These are phyloP conservation scores for Arthrobotrys conoides DNA, from an alignment of 2,329 filamentous ascomycete genomes.

Conservation along the genomic window DNA sequence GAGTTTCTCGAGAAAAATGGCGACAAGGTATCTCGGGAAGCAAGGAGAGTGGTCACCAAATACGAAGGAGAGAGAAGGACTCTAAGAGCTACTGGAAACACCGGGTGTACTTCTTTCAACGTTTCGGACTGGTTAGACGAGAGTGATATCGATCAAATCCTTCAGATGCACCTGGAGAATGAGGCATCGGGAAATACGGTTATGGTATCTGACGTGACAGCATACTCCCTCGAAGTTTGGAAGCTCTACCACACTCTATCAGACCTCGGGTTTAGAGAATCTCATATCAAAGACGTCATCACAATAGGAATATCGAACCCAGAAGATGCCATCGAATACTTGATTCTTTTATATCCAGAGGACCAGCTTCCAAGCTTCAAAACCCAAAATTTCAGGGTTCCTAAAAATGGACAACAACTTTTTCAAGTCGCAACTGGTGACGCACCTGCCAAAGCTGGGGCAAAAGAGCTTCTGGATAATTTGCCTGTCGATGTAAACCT, in stretches of 20 bases:
- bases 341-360: slow-evolving; percentile 80
- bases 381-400: slow-evolving; percentile 3
- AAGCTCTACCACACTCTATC: slow-evolving; percentile 81
- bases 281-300: slow-evolving; percentile 76
- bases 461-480: slow-evolving; percentile 18
- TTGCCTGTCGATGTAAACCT: neutral
- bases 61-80: slow-evolving; percentile 79
- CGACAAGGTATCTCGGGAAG: slow-evolving; percentile 83
- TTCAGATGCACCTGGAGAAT: slow-evolving; percentile 22
- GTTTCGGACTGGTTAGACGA: slow-evolving; percentile 58
- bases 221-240: slow-evolving; percentile 78
- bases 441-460: slow-evolving; percentile 2
- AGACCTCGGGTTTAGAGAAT: slow-evolving; percentile 77
- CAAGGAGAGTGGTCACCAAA: slow-evolving; percentile 80
- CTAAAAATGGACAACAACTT: slow-evolving; percentile 39
- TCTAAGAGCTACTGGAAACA: slow-evolving; percentile 66
- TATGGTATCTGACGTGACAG: slow-evolving; percentile 69
- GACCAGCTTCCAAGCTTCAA: slow-evolving; percentile 81
- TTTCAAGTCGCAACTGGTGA: slow-evolving; percentile 32
- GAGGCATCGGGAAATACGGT: slow-evolving; percentile 63
- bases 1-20: slow-evolving; percentile 87
- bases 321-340: slow-evolving; percentile 89
- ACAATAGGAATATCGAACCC: slow-evolving; percentile 67
- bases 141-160: slow-evolving; percentile 55
- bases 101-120: slow-evolving; percentile 39